Percentiles rank a stretch among this genome's conserved stretches.
Conservation (phyloP, 2,329 filamentous ascomycete species). For the Aureobasidium zeae region DNA sequence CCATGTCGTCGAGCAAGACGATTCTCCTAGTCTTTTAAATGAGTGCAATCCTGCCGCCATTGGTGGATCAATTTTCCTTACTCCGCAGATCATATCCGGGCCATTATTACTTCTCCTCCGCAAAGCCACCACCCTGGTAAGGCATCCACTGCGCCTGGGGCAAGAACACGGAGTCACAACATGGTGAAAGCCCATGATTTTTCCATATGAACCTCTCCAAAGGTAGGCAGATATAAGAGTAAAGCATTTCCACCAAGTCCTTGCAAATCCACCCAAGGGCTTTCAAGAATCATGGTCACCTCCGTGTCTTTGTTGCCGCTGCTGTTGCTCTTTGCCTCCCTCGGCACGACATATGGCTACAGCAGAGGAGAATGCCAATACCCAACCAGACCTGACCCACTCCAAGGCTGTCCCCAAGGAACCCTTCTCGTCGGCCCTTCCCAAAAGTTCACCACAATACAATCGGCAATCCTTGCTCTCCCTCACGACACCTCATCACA, state of each 20-base stretch:
- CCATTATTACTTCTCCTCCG: too few relatives aligned
- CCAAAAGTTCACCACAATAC: constrained; percentile 31
- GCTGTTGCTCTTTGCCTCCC: constrained; percentile 7
- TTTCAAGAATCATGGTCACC: constrained; percentile 1
- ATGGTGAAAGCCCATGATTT: constrained; percentile 12
- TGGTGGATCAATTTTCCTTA: too few relatives aligned
- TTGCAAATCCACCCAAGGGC: not conserved
- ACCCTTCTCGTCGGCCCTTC: constrained; percentile 26
- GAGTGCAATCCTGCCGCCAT: too few relatives aligned
- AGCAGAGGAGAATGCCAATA: constrained; percentile 28
- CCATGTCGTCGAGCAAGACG: too few relatives aligned
- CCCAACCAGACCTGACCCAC: constrained; percentile 28
- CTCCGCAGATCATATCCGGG: too few relatives aligned
- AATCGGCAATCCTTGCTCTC: constrained; percentile 40
- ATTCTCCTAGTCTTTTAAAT: too few relatives aligned
- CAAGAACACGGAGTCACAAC: not conserved
- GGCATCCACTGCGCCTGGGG: not conserved
- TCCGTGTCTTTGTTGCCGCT: not conserved
- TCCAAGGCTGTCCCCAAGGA: constrained; percentile 32
- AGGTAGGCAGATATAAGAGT: not conserved
- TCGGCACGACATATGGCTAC: constrained; percentile 8
- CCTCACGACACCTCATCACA: constrained; percentile 38
- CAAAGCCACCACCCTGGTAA: too few relatives aligned
- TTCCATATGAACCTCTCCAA: not conserved
- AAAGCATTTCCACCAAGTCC: constrained; percentile 14